These are phyloP conservation scores for Plasmodium coatneyi DNA, from an alignment of 169 alveolate genomes.

Conservation along the genomic window DNA sequence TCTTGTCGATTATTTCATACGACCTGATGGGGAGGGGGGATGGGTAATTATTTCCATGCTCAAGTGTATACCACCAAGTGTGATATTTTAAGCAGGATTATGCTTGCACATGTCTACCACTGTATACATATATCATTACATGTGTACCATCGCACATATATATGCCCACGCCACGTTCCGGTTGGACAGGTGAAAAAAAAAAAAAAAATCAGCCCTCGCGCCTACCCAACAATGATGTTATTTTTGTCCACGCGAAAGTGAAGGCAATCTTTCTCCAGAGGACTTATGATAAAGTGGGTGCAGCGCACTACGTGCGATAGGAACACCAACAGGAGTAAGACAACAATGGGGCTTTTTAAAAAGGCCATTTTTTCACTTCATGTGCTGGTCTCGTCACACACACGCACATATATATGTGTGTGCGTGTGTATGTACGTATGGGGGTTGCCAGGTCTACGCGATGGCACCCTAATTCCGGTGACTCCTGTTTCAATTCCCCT, in stretches of 20 bases:
- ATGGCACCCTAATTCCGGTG: background rate
- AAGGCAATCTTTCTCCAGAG: conserved; percentile 58
- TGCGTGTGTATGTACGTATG: background rate
- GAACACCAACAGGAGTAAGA: background rate
- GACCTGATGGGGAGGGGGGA: background rate
- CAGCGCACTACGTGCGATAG: conserved; percentile 14
- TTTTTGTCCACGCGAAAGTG: conserved; percentile 28
- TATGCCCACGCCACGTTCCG: background rate
- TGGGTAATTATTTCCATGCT: background rate
- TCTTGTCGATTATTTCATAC: conserved; percentile 50
- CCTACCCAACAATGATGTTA: conserved; percentile 67
- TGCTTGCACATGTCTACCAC: background rate
- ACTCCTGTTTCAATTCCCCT: background rate
- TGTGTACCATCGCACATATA: background rate
- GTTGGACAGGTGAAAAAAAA: background rate
- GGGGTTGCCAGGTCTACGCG: background rate
- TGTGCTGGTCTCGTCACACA: background rate
- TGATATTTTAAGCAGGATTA: background rate
- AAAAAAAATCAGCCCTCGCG: background rate
- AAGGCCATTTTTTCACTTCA: conserved; percentile 28
- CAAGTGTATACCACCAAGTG: background rate
- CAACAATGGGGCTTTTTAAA: background rate
- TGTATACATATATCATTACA: background rate
- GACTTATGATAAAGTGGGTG: conserved; percentile 46
- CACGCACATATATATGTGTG: background rate